Percentiles rank a stretch among this genome's conserved stretches.
Conservation (phyloP, 1,284 basidiomycete species). For the Ganoderma multipileum region DNA sequence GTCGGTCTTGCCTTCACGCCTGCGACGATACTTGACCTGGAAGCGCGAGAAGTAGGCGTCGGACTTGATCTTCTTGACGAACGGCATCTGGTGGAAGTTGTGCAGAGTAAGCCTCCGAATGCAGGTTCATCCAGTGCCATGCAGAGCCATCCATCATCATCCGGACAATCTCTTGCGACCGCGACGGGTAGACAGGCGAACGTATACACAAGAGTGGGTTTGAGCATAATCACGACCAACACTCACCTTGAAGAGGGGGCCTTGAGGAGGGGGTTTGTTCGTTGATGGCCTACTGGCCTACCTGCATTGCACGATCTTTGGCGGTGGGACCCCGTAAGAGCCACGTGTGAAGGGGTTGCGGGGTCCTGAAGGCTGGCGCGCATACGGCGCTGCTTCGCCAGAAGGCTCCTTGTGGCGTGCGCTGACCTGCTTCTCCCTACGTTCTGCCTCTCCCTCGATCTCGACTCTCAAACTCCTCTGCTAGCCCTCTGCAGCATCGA, state of each 20-base stretch:
- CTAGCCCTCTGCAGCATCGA: neutral
- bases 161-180: neutral
- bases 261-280: slow-evolving; percentile 43
- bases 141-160: slow-evolving; percentile 38
- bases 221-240: slow-evolving; percentile 12
- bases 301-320: slow-evolving; percentile 7
- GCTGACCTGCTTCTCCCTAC: neutral
- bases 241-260: slow-evolving; percentile 63
- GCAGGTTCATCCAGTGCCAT: slow-evolving; percentile 44
- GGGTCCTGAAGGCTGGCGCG: slow-evolving; percentile 11
- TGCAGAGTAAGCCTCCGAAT: slow-evolving; percentile 24
- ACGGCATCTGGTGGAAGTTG: slow-evolving; percentile 70
- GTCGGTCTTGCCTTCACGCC: slow-evolving; percentile 98
- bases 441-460: too few species aligned
- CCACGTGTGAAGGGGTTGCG: slow-evolving; percentile 17
- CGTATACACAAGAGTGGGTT: neutral
- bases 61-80: slow-evolving; percentile 89
- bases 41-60: slow-evolving; percentile 97
- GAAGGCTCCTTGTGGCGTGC: neutral
- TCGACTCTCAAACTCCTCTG: neutral
- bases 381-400: neutral
- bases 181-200: neutral
- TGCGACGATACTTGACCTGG: slow-evolving; percentile 96
- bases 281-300: slow-evolving; percentile 33
- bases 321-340: slow-evolving; percentile 21